Percentiles rank a stretch among this genome's conserved stretches.
phyloP scores from a whole-genome alignment of 768 basidiomycete species.

The Leccinum broughii region DNA sequence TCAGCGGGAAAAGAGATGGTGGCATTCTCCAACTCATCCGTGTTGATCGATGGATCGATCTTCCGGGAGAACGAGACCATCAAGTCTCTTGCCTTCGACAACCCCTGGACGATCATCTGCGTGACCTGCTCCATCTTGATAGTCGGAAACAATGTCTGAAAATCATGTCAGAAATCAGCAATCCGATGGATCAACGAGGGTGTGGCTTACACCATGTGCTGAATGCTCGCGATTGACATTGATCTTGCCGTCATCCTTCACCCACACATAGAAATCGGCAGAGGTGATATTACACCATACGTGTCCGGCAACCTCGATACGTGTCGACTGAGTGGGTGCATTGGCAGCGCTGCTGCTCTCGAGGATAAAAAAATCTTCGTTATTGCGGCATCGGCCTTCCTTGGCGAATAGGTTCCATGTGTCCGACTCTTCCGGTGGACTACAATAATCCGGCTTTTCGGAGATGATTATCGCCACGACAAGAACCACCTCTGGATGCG shows the following conservation, averaged over 20 bases:
- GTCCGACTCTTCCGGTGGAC: background rate
- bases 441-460: background rate
- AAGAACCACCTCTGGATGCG: background rate
- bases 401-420: background rate
- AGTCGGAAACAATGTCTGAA: conserved; percentile 3
- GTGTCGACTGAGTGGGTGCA: background rate
- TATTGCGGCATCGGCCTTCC: background rate
- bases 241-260: background rate
- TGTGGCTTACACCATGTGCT: background rate
- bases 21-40: background rate
- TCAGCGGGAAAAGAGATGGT: background rate
- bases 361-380: background rate
- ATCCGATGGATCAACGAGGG: background rate
- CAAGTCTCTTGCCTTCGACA: background rate
- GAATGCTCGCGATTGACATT: background rate
- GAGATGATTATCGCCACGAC: background rate
- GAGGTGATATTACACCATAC: background rate
- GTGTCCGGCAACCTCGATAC: background rate
- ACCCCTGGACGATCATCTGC: background rate
- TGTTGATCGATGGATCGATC: background rate
- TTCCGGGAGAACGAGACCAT: background rate
- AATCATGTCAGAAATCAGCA: too few relatives aligned
- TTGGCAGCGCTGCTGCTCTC: background rate
- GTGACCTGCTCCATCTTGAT: background rate
- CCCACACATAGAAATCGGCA: background rate